phyloP scores from a whole-genome alignment of 495 filamentous ascomycete genomes.

The Aspergillus mulundensis region DNA sequence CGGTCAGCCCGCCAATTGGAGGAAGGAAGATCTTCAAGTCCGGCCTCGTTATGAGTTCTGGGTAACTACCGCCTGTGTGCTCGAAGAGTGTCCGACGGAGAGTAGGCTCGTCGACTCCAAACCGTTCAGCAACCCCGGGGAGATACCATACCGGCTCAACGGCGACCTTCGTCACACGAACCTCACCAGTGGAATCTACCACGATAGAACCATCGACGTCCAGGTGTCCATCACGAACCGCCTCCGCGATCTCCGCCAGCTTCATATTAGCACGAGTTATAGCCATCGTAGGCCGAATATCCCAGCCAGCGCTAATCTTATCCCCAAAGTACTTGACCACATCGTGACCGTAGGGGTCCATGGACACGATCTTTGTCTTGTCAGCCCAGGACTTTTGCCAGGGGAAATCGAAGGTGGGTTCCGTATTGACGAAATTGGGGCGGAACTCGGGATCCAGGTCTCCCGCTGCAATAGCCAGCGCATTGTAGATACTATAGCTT shows the following conservation, averaged over 20 bases:
- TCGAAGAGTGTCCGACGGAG: slow-evolving; percentile 87
- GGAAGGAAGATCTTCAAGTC: slow-evolving; percentile 96
- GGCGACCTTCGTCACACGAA: slow-evolving; percentile 94
- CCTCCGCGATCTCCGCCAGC: slow-evolving; percentile 86
- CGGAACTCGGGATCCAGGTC: slow-evolving; percentile 80
- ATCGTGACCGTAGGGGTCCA: slow-evolving; percentile 93
- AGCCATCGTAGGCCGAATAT: slow-evolving; percentile 92
- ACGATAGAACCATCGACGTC: slow-evolving; percentile 89
- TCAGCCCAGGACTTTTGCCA: slow-evolving; percentile 88
- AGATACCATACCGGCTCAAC: slow-evolving; percentile 97
- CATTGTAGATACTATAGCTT: slow-evolving; percentile 97
- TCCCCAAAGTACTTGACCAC: slow-evolving; percentile 40
- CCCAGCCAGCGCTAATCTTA: slow-evolving; percentile 64
- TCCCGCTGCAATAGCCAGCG: slow-evolving; percentile 86
- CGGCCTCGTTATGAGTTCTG: slow-evolving; percentile 83
- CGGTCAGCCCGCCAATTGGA: slow-evolving; percentile 92
- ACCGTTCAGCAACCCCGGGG: slow-evolving; percentile 89
- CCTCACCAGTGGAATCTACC: slow-evolving; percentile 74
- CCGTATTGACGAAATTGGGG: slow-evolving; percentile 91
- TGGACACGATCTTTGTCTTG: slow-evolving; percentile 91
- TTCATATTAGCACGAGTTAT: slow-evolving; percentile 97
- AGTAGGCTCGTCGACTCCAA: slow-evolving; percentile 88
- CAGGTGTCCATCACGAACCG: slow-evolving; percentile 72
- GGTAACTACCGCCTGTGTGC: slow-evolving; percentile 89
- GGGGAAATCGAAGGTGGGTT: slow-evolving; percentile 83